Conservation (phyloP, 148 eudicot species). For the Fallopia convolvulus region DNA sequence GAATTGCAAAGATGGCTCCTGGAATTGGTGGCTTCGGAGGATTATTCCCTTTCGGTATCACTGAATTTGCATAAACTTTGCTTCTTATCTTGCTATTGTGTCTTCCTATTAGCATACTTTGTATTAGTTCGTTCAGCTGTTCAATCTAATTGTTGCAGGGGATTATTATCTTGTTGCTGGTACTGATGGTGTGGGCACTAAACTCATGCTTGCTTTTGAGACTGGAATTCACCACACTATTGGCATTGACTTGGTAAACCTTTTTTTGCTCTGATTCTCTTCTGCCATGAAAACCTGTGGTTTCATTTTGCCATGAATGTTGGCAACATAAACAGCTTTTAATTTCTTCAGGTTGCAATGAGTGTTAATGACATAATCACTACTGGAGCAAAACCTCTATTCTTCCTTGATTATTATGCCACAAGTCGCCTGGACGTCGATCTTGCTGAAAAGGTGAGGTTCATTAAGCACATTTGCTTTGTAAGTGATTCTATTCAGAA, state of each 20-base stretch:
- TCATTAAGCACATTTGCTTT: neutral
- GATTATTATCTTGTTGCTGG: conserved; percentile 96
- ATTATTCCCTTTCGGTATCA: conserved; percentile 63
- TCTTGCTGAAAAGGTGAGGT: conserved; percentile 77
- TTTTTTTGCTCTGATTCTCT: neutral
- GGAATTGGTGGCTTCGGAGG: conserved; percentile 97
- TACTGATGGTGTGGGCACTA: conserved; percentile 98
- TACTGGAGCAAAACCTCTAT: conserved; percentile 90
- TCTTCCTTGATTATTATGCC: conserved; percentile 93
- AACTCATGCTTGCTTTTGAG: conserved; percentile 90
- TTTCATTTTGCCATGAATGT: neutral
- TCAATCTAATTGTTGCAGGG: conserved; percentile 31
- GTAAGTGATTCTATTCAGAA: neutral
- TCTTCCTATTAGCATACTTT: neutral
- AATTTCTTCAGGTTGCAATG: conserved; percentile 73
- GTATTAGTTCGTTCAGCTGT: neutral
- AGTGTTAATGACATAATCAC: conserved; percentile 95
- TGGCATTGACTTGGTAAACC: conserved; percentile 81
- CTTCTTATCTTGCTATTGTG: neutral
- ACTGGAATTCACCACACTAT: conserved; percentile 90
- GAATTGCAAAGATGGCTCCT: conserved; percentile 86
- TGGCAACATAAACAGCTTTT: neutral
- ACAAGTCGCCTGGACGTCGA: conserved; percentile 94
- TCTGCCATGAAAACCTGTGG: neutral
- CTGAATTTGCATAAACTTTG: neutral